Evolutionary conservation across 441 rosid species (phyloP), one percentile per base, ranked within the genome.

Genomic region (Populus tomentosa): DNA sequence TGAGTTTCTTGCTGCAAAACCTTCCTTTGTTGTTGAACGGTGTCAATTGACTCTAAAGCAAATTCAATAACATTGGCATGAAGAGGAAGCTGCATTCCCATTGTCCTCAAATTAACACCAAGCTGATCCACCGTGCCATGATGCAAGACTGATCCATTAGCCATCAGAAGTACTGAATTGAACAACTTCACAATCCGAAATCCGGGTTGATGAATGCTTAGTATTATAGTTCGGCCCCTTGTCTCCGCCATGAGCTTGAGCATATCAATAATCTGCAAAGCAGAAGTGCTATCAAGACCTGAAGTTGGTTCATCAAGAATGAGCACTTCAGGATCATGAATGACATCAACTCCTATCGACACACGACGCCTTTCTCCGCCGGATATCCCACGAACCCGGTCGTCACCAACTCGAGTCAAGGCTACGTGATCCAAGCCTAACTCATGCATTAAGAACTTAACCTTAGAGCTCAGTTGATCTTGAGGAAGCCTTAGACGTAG

Each of bases 231-330:
- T 69, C 94, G 81, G 5, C 96, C 99, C 24, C 86, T 82, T 63
- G 87, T 90, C 78, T 92, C 99, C 1, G 97, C 98, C 99, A 95
- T 95, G 7, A 81, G 81, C 81, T 92, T 95, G 33, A 95, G 92
- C 99, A 93, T 88, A 69, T 86, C 90, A 10, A 95, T 86, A 63
- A 92, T 90, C 81, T 91, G 99, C 11, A 90, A 77, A 21, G 99
- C 99, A 21, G 90, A 90, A 59, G 87, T 88, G 78, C 98, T 93
- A 71, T 95, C 99, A 62, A 95, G 95, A 5, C 99, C 97, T 1
- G 99, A 95, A 72, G 99, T 95, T 62, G 99, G 99, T 70, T 95
- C 99, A 74, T 95, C 99, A 70, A 95, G 98, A 70, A 95, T 92
- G 40, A 95, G 78, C 28, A 95, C 96, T 82, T 87, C 82, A 0